phyloP scores from a whole-genome alignment of 2,329 filamentous ascomycete species.

The Knoxdaviesia proteae region DNA sequence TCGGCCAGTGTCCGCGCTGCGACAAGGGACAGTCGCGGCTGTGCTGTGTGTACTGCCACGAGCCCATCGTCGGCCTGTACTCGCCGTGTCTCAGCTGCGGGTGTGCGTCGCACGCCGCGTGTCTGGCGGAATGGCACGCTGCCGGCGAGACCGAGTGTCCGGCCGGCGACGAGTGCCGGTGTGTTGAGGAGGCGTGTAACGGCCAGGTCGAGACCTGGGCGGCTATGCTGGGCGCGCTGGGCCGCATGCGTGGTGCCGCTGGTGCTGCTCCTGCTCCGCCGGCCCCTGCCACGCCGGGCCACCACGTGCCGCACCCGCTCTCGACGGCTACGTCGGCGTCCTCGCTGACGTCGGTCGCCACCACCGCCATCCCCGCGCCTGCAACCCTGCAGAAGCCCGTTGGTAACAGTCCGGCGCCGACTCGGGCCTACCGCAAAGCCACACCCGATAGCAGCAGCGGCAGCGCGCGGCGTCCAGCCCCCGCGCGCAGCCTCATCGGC shows the following conservation, averaged over 20 bases:
- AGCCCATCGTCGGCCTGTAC: slow-evolving; percentile 38
- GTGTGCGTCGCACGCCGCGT: slow-evolving; percentile 38
- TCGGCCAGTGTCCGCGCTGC: slow-evolving; percentile 30
- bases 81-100: slow-evolving; percentile 41
- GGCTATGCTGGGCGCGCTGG: slow-evolving; percentile 25
- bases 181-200: slow-evolving; percentile 31
- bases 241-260: slow-evolving; percentile 2
- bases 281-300: neutral
- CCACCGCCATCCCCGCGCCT: no score
- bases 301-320: neutral
- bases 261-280: slow-evolving; percentile 6
- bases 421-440: no score
- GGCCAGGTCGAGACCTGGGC: slow-evolving; percentile 42
- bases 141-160: slow-evolving; percentile 36
- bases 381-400: no score
- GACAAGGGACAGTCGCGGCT: slow-evolving; percentile 34
- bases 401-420: no score
- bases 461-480: no score
- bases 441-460: no score
- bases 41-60: slow-evolving; percentile 39
- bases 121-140: slow-evolving; percentile 36
- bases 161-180: slow-evolving; percentile 44
- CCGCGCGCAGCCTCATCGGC: no score
- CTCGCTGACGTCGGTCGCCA: slow-evolving; percentile 9
- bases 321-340: slow-evolving; percentile 10